Base-by-base conservation (phyloP, 352 stramenopile species). In the Phytopythium helicoides region DNA sequence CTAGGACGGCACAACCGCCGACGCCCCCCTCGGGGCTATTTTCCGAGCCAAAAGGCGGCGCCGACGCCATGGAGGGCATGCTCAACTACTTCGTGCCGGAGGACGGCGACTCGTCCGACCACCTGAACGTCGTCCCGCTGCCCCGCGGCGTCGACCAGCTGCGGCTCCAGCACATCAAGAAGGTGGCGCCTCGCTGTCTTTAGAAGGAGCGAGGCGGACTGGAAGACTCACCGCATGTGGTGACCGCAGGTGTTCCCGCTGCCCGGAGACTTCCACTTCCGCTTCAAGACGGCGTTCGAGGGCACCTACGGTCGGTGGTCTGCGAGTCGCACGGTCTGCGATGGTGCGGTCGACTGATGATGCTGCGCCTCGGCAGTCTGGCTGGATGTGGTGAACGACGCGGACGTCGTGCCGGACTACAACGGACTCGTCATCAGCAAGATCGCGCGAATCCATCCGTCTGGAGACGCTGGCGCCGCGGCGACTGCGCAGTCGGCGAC, bases 31-130 rank as follows among this genome's bases (percentile, higher is more conserved):
- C 28, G 5, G 5, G 9, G 28, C 28, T 10, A 33, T 33, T 33
- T 33, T 33, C 28, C 28, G 45, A 52, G 28, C n/a, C 26, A 41
- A 6, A 14, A 47, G 7, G 40, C 11, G 14, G 31, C 18, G n/a
- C n/a, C n/a, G n/a, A n/a, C 36, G 74, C 33, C 33, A 93, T 93
- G 83, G 83, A 93, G 53, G 81, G 83, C 46, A 90, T 93, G 83
- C 73, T 94, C 46, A 92, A 94, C 66, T 94, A 94, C 67, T 92
- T 91, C 47, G 70, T 94, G 48, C 84, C 84, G 33, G 84, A 94
- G 57, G 84, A 94, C 66, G 84, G 84, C 35, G 84, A 94, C 62
- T 86, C 79, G 44, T 87, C 80, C 52, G 84, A 94, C 56, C 84
- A 94, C 67, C 56, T 92, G 54, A 94, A 94, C 58, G 78, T 94